Conservation (phyloP, 257 asterid species). For the Hygrophila difformis region DNA sequence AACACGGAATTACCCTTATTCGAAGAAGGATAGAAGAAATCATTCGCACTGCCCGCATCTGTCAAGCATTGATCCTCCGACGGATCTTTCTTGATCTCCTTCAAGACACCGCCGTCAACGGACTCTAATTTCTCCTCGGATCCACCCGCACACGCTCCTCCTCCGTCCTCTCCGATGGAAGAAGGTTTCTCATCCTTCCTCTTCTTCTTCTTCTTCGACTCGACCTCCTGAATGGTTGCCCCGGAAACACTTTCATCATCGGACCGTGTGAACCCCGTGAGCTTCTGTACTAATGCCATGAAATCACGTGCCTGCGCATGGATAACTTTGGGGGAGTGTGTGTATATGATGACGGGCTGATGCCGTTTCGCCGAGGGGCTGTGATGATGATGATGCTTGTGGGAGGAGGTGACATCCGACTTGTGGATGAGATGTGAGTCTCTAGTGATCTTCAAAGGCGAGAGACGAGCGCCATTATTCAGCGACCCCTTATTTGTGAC, state of each 20-base stretch:
- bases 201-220: too few species aligned
- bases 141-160: too few species aligned
- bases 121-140: too few species aligned
- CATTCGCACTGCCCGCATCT: too few species aligned
- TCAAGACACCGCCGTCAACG: too few species aligned
- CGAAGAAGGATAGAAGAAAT: too few species aligned
- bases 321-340: slow-evolving; percentile 33
- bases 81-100: too few species aligned
- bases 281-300: slow-evolving; percentile 38
- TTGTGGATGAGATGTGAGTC: slow-evolving; percentile 27
- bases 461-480: slow-evolving; percentile 21
- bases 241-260: slow-evolving; percentile 10
- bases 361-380: background rate
- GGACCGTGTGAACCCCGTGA: slow-evolving; percentile 25
- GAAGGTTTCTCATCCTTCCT: too few species aligned
- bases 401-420: background rate
- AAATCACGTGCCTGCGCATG: slow-evolving; percentile 23
- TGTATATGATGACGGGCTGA: slow-evolving; percentile 42
- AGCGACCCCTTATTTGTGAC: slow-evolving; percentile 23
- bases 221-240: too few species aligned
- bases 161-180: too few species aligned
- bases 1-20: too few species aligned
- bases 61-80: too few species aligned
- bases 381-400: background rate
- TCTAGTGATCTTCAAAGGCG: slow-evolving; percentile 22